Conservation (phyloP, 1,284 basidiomycete species). For the Gymnopus androsaceus region DNA sequence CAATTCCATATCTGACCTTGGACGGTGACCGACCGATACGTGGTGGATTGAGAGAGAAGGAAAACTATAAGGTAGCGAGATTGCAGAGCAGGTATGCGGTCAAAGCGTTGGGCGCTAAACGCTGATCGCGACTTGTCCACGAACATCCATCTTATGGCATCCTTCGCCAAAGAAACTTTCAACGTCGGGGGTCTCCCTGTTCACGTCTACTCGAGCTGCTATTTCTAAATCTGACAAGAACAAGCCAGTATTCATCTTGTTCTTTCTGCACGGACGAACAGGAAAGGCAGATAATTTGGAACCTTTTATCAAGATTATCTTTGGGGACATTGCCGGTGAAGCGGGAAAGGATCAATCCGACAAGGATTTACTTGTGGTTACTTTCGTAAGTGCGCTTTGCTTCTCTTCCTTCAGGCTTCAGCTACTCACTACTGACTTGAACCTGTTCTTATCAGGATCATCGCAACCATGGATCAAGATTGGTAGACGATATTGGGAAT, state of each 20-base stretch:
- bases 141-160: not conserved
- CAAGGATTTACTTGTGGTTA: conserved; percentile 54
- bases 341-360: conserved; percentile 25
- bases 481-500: conserved; percentile 55
- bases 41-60: no score
- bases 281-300: conserved; percentile 32
- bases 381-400: conserved; percentile 46
- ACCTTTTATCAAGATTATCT: conserved; percentile 21
- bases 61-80: no score
- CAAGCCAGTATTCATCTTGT: conserved; percentile 49
- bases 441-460: conserved; percentile 81
- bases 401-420: not conserved
- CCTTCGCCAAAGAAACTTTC: conserved; percentile 30
- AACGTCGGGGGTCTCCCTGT: conserved; percentile 49
- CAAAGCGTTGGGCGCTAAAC: no score
- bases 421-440: no score
- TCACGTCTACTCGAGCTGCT: conserved; percentile 38
- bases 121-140: no score
- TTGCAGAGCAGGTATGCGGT: no score
- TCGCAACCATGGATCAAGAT: conserved; percentile 72
- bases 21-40: no score
- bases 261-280: conserved; percentile 64
- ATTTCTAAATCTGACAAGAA: conserved; percentile 15
- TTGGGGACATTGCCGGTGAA: conserved; percentile 19
- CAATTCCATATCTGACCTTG: no score